Percentiles rank a stretch among this genome's conserved stretches.
Evolutionary conservation across 495 filamentous ascomycete genomes (phyloP).

Genomic region (Penicillium egyptiacum): DNA sequence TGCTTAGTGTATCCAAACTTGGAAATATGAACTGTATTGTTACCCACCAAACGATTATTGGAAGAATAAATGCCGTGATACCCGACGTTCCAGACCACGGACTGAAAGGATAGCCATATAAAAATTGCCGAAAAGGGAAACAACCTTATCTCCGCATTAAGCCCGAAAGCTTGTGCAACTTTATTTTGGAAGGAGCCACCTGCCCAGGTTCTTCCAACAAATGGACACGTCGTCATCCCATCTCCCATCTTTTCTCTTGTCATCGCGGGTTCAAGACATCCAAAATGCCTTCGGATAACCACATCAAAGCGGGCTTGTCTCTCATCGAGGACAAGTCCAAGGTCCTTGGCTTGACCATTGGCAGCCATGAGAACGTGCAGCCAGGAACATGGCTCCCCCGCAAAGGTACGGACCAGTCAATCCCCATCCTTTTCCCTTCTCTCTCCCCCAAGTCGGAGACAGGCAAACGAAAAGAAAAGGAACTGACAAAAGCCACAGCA

Average conservation of each 20-base stretch:
- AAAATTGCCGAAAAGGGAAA: not conserved
- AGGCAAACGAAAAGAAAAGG: too few relatives aligned
- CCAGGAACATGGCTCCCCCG: conserved; percentile 35
- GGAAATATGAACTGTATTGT: not conserved
- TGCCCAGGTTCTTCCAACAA: too few relatives aligned
- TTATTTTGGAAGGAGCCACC: not conserved
- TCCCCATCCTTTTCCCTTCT: not conserved
- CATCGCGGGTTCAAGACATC: not conserved
- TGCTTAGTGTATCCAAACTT: not conserved
- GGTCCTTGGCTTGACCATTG: conserved; percentile 33
- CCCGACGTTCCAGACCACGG: too few relatives aligned
- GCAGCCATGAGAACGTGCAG: conserved; percentile 26
- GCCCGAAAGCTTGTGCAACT: conserved; percentile 11
- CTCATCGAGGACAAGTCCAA: conserved; percentile 39
- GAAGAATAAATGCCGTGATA: not conserved
- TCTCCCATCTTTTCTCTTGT: too few relatives aligned
- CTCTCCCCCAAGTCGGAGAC: not conserved
- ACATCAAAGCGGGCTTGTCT: conserved; percentile 29
- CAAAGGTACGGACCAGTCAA: conserved; percentile 21
- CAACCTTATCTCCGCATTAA: conserved; percentile 3
- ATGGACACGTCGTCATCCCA: too few relatives aligned
- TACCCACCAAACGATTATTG: not conserved
- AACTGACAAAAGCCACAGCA: conserved; percentile 22
- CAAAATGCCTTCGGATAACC: conserved; percentile 35
- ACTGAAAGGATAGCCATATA: too few relatives aligned